Evolutionary conservation across 2,329 filamentous ascomycete species (phyloP), one percentile per base, ranked within the genome.

Genomic region (Colletotrichum phormii): DNA sequence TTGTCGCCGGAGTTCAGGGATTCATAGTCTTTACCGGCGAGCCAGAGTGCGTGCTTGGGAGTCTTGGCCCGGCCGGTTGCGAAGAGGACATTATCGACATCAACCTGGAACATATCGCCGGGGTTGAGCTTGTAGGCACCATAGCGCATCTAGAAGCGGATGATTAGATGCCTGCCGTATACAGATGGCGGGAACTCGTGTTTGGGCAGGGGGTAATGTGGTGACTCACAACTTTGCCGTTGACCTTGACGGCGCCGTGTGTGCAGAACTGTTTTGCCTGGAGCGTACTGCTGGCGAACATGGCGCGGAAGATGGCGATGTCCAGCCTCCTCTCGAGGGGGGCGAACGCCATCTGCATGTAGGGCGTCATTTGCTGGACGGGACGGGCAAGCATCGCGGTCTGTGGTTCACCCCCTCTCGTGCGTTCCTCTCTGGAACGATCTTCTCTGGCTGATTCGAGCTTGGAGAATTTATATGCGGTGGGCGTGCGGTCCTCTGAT

Each of bases 41-140:
- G 55, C 46, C 71, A 75, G 62, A 69, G 64, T n/a, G 66, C 60
- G 57, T 68, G 69, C 35, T 64, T 57, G 55, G 76, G 51, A 74
- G 87, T 82, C 83, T 95, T 97, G 61, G 90, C 89, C 31, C 89
- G 88, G 71, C 97, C 97, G 1, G 95, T 98, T 42, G 94, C 96
- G 78, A 89, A 95, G 83, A 99, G 88, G 69, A 99, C 97, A 77
- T 92, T 91, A 51, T 98, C 94, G 46, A 94, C 89, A 24, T 98
- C 93, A 78, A 99, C 96, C 81, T 97, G 95, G 88, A 99, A 99
- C 91, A 99, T 94, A 82, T 99, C 97, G 77, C 97, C 97, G 3
- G 97, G 97, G 82, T 99, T 99, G 51, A 99, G 89, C 76, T 95
- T 91, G 82, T 99, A 99, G 67, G 95, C 93, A 9, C 97, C 95